A percentile compares a stretch with the other conserved stretches of the same genome.
Evolutionary conservation across 2,329 filamentous ascomycete species (phyloP).

Genomic region (Furcasterigmium sp.): DNA sequence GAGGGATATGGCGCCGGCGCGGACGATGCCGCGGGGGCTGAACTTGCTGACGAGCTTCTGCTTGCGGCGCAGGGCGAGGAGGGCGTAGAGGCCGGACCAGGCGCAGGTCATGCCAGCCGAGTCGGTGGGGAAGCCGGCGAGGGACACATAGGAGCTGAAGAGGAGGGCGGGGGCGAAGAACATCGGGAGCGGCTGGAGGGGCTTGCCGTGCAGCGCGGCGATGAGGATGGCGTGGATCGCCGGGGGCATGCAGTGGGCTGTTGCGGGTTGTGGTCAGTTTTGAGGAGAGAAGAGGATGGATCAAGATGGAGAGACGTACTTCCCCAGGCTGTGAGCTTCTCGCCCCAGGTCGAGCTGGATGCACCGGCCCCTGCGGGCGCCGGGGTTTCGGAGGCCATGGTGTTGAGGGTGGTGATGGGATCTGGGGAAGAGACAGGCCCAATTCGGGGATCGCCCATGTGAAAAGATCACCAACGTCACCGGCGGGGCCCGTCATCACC

Average conservation of each 20-base stretch:
- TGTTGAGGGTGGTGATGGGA: not conserved
- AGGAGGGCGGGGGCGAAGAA: slow-evolving; percentile 45
- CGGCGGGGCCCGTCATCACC: not conserved
- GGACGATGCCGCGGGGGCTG: slow-evolving; percentile 42
- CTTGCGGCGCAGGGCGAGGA: slow-evolving; percentile 46
- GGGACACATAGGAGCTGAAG: slow-evolving; percentile 54
- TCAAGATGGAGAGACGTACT: slow-evolving; percentile 31
- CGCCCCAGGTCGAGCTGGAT: slow-evolving; percentile 20
- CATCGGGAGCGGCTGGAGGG: slow-evolving; percentile 45
- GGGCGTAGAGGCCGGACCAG: slow-evolving; percentile 51
- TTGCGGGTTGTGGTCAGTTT: slow-evolving; percentile 2
- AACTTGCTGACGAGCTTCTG: slow-evolving; percentile 35
- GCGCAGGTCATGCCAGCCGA: slow-evolving; percentile 50
- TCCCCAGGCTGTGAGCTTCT: slow-evolving; percentile 39
- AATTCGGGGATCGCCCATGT: not conserved
- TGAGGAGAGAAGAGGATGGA: slow-evolving; percentile 1
- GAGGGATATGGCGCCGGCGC: slow-evolving; percentile 44
- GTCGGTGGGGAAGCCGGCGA: slow-evolving; percentile 53
- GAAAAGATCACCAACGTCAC: not conserved
- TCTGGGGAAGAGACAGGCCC: too few species aligned
- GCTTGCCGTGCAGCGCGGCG: slow-evolving; percentile 50
- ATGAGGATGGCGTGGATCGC: slow-evolving; percentile 52
- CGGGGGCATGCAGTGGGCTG: slow-evolving; percentile 49
- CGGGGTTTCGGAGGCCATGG: slow-evolving; percentile 22
- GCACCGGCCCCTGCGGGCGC: slow-evolving; percentile 9